Percentiles rank a stretch among this genome's conserved stretches.
phyloP scores from a whole-genome alignment of 2,329 filamentous ascomycete genomes.

The Monilinia polystroma region DNA sequence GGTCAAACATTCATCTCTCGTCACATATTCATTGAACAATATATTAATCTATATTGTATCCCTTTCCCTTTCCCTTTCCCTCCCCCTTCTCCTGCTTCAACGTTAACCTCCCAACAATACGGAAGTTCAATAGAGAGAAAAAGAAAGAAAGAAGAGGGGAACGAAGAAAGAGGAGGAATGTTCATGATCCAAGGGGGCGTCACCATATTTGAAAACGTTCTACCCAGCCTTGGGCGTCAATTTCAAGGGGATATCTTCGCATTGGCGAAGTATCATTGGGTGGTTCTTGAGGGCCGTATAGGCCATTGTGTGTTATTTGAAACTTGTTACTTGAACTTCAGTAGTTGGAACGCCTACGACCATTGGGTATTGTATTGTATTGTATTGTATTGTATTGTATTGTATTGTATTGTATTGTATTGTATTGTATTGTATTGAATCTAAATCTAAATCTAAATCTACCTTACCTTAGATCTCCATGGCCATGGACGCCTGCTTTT shows the following conservation, averaged over 20 bases:
- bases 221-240: constrained; percentile 16
- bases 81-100: no score
- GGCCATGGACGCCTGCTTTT: no score
- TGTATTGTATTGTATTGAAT: background rate
- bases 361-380: constrained; percentile 1
- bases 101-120: no score
- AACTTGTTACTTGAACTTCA: background rate
- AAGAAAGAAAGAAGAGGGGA: no score
- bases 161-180: constrained; percentile 1
- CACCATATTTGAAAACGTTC: background rate
- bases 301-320: background rate
- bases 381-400: background rate
- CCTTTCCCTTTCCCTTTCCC: background rate
- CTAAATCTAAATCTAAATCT: background rate
- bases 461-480: background rate
- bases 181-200: background rate
- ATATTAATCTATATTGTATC: background rate
- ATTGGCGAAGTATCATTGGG: background rate
- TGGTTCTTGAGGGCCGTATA: background rate
- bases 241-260: constrained; percentile 3
- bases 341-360: no score
- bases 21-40: background rate
- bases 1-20: no score
- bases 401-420: background rate
- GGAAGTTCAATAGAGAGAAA: background rate